These are phyloP conservation scores for Balansia obtecta DNA, from an alignment of 2,329 filamentous ascomycete species.

Conservation along the genomic window DNA sequence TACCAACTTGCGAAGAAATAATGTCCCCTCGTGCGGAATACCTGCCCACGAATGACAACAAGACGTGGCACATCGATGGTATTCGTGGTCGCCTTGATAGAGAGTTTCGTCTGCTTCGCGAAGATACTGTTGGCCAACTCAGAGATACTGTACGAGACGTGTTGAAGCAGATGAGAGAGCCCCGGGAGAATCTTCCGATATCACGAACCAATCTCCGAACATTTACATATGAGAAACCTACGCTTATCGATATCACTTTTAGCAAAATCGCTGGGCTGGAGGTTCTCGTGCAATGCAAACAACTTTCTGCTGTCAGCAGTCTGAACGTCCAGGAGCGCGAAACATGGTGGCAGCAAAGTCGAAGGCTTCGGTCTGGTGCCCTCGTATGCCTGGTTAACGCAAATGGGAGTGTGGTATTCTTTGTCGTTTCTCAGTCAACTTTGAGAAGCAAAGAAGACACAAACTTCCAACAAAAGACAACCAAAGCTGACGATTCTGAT, in stretches of 20 bases:
- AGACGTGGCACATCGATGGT: constrained; percentile 23
- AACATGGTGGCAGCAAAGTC: constrained; percentile 38
- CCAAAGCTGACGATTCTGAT: constrained; percentile 3
- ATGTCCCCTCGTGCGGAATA: constrained; percentile 28
- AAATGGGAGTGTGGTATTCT: constrained; percentile 26
- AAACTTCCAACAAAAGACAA: constrained; percentile 10
- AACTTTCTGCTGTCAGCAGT: constrained; percentile 22
- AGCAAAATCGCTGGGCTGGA: constrained; percentile 28
- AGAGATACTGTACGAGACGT: constrained; percentile 33
- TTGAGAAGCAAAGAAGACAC: constrained; percentile 8
- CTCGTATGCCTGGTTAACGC: constrained; percentile 36
- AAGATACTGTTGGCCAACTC: constrained; percentile 42
- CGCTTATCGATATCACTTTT: constrained; percentile 20
- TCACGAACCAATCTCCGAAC: constrained; percentile 17
- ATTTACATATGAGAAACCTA: constrained; percentile 16
- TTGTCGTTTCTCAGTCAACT: constrained; percentile 20
- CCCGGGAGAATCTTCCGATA: constrained; percentile 1
- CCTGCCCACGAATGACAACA: constrained; percentile 26
- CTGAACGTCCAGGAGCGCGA: constrained; percentile 18
- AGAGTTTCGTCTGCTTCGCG: constrained; percentile 42
- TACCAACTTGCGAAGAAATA: constrained; percentile 38
- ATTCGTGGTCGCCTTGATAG: constrained; percentile 37
- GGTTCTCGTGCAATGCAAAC: constrained; percentile 30
- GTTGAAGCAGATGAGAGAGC: constrained; percentile 19
- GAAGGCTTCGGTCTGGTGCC: constrained; percentile 34